Evolutionary conservation across 768 basidiomycete genomes (phyloP).

Genomic region (Lactifluus subvellereus): DNA sequence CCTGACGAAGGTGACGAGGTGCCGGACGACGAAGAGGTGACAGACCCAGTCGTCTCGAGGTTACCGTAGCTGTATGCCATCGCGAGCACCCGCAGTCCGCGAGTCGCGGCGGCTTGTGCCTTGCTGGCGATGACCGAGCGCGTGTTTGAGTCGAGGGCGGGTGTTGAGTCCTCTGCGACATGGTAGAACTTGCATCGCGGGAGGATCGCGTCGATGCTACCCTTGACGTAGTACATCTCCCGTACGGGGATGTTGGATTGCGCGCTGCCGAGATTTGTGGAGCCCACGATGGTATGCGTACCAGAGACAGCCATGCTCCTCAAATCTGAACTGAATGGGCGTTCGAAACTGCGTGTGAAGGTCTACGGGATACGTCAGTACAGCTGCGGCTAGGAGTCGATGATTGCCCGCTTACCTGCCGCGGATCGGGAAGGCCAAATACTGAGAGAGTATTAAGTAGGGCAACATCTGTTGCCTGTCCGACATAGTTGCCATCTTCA

Average conservation of each 20-base stretch:
- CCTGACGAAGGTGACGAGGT: slow-evolving; percentile 28
- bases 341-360: slow-evolving; percentile 70
- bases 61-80: slow-evolving; percentile 84
- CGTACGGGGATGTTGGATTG: slow-evolving; percentile 35
- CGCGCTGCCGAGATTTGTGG: slow-evolving; percentile 24
- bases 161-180: slow-evolving; percentile 85
- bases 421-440: slow-evolving; percentile 63
- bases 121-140: slow-evolving; percentile 62
- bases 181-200: slow-evolving; percentile 86
- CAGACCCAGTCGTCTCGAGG: slow-evolving; percentile 34
- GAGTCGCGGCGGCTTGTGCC: slow-evolving; percentile 63
- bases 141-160: slow-evolving; percentile 63
- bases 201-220: slow-evolving; percentile 84
- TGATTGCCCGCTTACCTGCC: slow-evolving; percentile 46
- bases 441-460: slow-evolving; percentile 69
- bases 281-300: slow-evolving; percentile 41
- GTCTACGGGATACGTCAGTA: slow-evolving; percentile 36
- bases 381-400: neutral
- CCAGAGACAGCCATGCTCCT: slow-evolving; percentile 94
- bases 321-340: slow-evolving; percentile 88
- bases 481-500: slow-evolving; percentile 68
- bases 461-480: slow-evolving; percentile 93
- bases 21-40: slow-evolving; percentile 21
- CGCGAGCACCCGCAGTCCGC: slow-evolving; percentile 82
- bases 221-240: slow-evolving; percentile 88